Conservation (phyloP, 2,329 filamentous ascomycete species). For the Pyricularia pennisetigena region DNA sequence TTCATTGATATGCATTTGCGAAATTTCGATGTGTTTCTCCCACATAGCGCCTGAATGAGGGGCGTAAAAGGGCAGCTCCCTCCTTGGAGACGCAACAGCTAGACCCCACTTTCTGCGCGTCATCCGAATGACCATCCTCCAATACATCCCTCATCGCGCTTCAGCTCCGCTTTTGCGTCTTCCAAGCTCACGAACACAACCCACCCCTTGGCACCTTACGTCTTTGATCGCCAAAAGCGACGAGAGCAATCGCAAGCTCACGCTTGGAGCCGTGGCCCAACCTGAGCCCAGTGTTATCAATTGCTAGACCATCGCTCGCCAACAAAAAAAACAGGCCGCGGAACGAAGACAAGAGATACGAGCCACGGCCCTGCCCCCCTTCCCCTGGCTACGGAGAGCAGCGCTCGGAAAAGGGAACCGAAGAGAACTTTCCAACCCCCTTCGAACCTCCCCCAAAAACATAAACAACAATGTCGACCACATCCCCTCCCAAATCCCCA, state of each 20-base stretch:
- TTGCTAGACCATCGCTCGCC: background rate
- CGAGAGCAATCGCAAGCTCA: background rate
- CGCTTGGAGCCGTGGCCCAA: background rate
- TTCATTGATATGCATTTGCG: no score
- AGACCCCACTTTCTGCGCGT: background rate
- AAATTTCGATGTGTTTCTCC: no score
- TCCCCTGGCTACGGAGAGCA: background rate
- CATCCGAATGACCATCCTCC: background rate
- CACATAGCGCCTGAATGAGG: no score
- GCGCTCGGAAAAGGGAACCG: background rate
- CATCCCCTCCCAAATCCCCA: conserved; percentile 47
- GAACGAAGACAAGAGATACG: background rate
- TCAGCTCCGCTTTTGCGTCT: background rate
- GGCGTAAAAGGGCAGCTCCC: background rate
- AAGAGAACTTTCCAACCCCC: background rate
- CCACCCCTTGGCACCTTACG: background rate
- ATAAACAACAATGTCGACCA: conserved; percentile 11
- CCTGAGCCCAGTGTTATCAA: background rate
- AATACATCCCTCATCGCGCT: background rate
- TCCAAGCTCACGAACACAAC: background rate
- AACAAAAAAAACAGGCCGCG: background rate
- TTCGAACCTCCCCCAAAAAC: background rate
- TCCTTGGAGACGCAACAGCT: background rate
- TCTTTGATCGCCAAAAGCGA: background rate
- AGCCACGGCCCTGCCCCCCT: background rate